phyloP scores from a whole-genome alignment of 768 basidiomycete genomes.

The Phylloporus sp. region DNA sequence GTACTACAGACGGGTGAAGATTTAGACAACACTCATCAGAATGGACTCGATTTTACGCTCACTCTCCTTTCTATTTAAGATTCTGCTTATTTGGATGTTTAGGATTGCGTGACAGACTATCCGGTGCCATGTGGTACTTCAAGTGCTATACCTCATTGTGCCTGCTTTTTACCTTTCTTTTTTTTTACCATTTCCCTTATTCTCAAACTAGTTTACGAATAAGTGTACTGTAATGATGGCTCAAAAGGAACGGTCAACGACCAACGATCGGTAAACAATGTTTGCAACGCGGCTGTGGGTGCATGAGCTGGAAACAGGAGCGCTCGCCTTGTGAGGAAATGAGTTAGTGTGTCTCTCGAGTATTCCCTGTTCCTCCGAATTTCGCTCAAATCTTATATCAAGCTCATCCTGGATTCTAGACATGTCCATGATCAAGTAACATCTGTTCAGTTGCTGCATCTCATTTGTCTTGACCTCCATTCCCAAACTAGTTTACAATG shows the following conservation, averaged over 20 bases:
- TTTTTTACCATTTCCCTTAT: neutral
- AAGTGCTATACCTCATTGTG: conserved; percentile 23
- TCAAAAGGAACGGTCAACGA: neutral
- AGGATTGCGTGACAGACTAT: conserved; percentile 7
- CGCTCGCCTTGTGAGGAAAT: no score
- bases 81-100: conserved; percentile 1
- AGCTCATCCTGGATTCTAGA: no score
- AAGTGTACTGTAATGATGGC: conserved; percentile 27
- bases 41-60: neutral
- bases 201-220: conserved; percentile 26
- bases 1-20: conserved; percentile 65
- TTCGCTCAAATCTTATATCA: no score
- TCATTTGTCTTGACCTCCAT: no score
- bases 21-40: conserved; percentile 10
- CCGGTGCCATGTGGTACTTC: conserved; percentile 7
- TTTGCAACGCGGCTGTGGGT: no score
- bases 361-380: no score
- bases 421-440: no score
- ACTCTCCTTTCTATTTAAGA: conserved; percentile 20
- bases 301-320: no score
- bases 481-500: no score
- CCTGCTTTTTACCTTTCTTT: neutral
- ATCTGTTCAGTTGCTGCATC: no score
- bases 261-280: no score
- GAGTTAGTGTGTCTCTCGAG: no score